Conservation (phyloP, 257 asterid species). For the Solanum virginianum region DNA sequence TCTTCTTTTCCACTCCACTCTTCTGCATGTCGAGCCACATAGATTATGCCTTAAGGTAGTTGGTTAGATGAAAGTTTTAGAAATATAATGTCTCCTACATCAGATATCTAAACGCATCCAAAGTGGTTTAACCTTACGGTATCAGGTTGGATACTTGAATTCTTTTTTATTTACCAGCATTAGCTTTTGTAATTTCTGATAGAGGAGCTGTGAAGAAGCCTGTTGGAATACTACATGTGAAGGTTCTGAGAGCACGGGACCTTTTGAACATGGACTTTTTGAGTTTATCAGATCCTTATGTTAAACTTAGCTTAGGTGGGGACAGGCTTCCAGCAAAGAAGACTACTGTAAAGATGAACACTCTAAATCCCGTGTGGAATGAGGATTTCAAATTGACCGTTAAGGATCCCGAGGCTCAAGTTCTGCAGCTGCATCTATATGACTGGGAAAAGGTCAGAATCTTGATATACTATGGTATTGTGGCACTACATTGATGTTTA, state of each 20-base stretch:
- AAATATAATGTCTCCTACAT: background rate
- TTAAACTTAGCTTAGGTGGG: constrained; percentile 57
- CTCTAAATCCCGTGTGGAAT: constrained; percentile 62
- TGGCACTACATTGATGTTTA: background rate
- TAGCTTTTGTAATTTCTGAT: background rate
- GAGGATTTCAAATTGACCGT: constrained; percentile 67
- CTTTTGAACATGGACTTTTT: constrained; percentile 62
- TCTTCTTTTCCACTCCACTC: background rate
- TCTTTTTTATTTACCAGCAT: background rate
- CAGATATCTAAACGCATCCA: background rate
- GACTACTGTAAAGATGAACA: constrained; percentile 63
- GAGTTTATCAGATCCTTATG: constrained; percentile 70
- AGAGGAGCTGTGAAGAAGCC: constrained; percentile 78
- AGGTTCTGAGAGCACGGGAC: constrained; percentile 47
- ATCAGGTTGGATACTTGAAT: background rate
- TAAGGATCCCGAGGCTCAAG: constrained; percentile 64
- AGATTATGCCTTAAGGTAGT: background rate
- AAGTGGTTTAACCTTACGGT: background rate
- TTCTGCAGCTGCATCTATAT: constrained; percentile 40
- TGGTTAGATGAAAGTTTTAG: background rate
- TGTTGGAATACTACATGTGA: constrained; percentile 71
- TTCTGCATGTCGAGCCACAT: background rate
- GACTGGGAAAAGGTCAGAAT: constrained; percentile 81
- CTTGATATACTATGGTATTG: background rate
- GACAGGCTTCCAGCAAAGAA: constrained; percentile 49